Evolutionary conservation across 2,329 filamentous ascomycete species (phyloP).

Genomic region (Hypoxylon sp.): DNA sequence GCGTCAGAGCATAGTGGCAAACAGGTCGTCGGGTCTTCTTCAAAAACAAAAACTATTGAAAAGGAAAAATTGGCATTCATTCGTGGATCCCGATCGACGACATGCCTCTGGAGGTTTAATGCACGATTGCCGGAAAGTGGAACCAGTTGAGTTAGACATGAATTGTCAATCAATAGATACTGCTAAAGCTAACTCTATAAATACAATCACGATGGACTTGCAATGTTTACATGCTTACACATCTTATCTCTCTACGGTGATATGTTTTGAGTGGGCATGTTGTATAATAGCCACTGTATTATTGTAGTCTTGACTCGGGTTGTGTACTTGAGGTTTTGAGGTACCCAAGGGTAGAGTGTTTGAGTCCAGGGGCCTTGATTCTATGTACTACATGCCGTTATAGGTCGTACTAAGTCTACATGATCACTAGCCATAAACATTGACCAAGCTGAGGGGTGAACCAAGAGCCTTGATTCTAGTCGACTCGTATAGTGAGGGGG

Average conservation of each 20-base stretch:
- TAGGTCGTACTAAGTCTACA: neutral
- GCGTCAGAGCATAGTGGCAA: conserved; percentile 25
- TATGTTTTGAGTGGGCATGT: neutral
- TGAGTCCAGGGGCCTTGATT: neutral
- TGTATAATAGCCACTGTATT: neutral
- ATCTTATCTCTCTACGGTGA: neutral
- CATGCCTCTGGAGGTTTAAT: conserved; percentile 29
- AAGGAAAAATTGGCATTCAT: conserved; percentile 20
- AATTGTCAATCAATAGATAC: conserved; percentile 21
- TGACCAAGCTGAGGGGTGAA: neutral
- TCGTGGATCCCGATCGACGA: conserved; percentile 23
- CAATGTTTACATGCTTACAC: neutral
- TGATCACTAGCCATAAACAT: neutral
- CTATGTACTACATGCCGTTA: neutral
- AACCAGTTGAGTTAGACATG: conserved; percentile 14
- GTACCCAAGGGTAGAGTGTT: neutral
- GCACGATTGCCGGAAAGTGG: conserved; percentile 17
- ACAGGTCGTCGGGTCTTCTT: conserved; percentile 25
- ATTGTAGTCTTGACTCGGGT: neutral
- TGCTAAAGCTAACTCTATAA: conserved; percentile 21
- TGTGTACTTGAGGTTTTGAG: too few species aligned
- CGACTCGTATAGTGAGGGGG: neutral
- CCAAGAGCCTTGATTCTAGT: neutral
- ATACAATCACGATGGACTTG: conserved; percentile 12
- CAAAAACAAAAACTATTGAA: conserved; percentile 13